phyloP scores from a whole-genome alignment of 83 land plant species.

The Diphasiastrum complanatum region DNA sequence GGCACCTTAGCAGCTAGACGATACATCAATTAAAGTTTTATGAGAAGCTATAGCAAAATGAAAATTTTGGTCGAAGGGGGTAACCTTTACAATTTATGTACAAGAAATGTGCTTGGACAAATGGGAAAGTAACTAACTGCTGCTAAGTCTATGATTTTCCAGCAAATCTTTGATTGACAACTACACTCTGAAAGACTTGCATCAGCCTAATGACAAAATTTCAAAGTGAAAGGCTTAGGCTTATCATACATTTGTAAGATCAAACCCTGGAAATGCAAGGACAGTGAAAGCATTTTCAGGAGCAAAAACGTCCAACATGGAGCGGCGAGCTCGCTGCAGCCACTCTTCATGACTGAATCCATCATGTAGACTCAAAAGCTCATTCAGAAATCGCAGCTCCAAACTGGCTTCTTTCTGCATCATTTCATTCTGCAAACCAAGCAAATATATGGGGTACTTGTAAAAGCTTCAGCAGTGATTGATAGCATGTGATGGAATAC shows the following conservation, averaged over 20 bases:
- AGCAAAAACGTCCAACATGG: constrained; percentile 67
- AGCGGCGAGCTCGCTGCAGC: constrained; percentile 55
- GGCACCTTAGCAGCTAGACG: no score
- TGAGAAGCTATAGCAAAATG: no score
- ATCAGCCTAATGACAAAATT: not conserved
- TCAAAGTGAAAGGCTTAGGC: not conserved
- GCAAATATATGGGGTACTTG: not conserved
- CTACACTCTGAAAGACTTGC: not conserved
- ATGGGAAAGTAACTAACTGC: no score
- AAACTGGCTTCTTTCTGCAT: constrained; percentile 63
- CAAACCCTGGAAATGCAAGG: constrained; percentile 57
- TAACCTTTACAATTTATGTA: no score
- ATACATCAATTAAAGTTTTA: no score
- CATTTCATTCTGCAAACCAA: constrained; percentile 61
- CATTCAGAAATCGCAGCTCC: constrained; percentile 75
- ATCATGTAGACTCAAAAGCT: constrained; percentile 80
- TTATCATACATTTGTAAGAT: constrained; percentile 46
- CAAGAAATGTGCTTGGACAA: no score
- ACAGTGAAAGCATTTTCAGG: constrained; percentile 83
- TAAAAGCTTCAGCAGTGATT: no score
- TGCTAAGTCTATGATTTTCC: no score
- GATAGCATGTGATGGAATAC: no score
- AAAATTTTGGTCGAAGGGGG: no score
- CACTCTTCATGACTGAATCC: constrained; percentile 79
- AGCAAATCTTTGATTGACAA: not conserved